Percentiles rank a stretch among this genome's conserved stretches.
phyloP scores from a whole-genome alignment of 2,329 filamentous ascomycete genomes.

The Stagonosporopsis cucurbitacearum region DNA sequence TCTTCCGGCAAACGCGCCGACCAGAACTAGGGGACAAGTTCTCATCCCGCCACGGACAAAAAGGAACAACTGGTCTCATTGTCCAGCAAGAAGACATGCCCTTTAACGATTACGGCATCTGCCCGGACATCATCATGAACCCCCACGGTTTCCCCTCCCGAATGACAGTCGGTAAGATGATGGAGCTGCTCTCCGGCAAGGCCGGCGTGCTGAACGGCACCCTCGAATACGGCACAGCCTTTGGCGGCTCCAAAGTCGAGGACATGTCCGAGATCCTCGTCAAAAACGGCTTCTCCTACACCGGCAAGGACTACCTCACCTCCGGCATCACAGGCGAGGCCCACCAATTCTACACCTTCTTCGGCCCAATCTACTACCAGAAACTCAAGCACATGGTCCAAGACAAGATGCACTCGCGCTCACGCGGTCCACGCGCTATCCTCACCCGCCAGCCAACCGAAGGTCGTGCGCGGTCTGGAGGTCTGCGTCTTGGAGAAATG shows the following conservation, averaged over 20 bases:
- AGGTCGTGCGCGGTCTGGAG: constrained; percentile 89
- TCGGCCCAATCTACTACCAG: constrained; percentile 98
- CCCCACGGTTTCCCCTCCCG: constrained; percentile 99
- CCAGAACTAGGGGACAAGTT: constrained; percentile 99
- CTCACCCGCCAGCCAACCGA: constrained; percentile 95
- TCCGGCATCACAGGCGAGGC: constrained; percentile 94
- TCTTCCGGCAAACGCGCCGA: constrained; percentile 92
- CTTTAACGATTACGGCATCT: constrained; percentile 87
- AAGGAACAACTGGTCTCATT: constrained; percentile 96
- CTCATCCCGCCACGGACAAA: constrained; percentile 96
- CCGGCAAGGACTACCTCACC: constrained; percentile 96
- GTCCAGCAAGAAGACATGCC: constrained; percentile 97
- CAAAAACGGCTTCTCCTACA: constrained; percentile 90
- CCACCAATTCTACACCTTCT: constrained; percentile 95
- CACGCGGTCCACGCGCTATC: constrained; percentile 87
- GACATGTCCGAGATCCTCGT: constrained; percentile 88
- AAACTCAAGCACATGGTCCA: constrained; percentile 99
- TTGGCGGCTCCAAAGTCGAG: constrained; percentile 82
- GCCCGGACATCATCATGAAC: constrained; percentile 99
- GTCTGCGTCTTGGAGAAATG: constrained; percentile 95
- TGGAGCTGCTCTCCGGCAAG: constrained; percentile 94
- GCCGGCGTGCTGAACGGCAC: constrained; percentile 85
- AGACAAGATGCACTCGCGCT: constrained; percentile 98
- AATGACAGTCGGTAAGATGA: constrained; percentile 98
- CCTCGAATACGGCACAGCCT: constrained; percentile 88